Evolutionary conservation across 2,329 filamentous ascomycete genomes (phyloP).

Genomic region (Epichloe scottii): DNA sequence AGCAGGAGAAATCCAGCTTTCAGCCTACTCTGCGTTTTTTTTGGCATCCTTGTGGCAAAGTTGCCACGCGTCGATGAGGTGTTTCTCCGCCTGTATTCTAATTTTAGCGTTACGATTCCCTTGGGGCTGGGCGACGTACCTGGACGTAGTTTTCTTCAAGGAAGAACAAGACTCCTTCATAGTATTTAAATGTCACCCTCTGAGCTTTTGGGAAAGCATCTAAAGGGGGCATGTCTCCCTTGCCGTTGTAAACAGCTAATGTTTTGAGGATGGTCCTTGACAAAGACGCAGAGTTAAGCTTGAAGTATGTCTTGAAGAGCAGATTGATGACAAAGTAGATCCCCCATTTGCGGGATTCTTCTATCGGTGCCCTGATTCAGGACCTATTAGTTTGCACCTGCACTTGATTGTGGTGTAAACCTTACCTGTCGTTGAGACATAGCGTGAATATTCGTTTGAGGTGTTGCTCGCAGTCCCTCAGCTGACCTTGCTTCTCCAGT

Average conservation of each 20-base stretch:
- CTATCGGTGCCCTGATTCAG: conserved; percentile 54
- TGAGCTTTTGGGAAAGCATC: conserved; percentile 77
- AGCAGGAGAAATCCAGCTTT: background rate
- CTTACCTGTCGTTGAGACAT: conserved; percentile 81
- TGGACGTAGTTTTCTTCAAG: conserved; percentile 84
- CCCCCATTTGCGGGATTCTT: conserved; percentile 94
- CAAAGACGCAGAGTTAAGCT: conserved; percentile 77
- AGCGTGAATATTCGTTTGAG: conserved; percentile 87
- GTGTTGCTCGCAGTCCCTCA: conserved; percentile 82
- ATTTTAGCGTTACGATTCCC: background rate
- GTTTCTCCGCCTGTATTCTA: conserved; percentile 53
- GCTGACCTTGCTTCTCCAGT: conserved; percentile 63
- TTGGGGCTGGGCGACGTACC: conserved; percentile 28
- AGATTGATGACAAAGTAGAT: conserved; percentile 92
- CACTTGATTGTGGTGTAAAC: conserved; percentile 29
- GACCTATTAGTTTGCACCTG: background rate
- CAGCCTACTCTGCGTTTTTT: conserved; percentile 66
- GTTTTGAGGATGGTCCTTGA: conserved; percentile 84
- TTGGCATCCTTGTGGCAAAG: conserved; percentile 61
- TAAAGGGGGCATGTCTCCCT: conserved; percentile 68
- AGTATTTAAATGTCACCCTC: conserved; percentile 92
- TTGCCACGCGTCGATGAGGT: conserved; percentile 70
- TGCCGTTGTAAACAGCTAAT: conserved; percentile 56
- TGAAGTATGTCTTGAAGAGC: conserved; percentile 97
- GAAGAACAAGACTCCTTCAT: conserved; percentile 85